Conservation (phyloP, 306 rosid species). For the Abrus precatorius region DNA sequence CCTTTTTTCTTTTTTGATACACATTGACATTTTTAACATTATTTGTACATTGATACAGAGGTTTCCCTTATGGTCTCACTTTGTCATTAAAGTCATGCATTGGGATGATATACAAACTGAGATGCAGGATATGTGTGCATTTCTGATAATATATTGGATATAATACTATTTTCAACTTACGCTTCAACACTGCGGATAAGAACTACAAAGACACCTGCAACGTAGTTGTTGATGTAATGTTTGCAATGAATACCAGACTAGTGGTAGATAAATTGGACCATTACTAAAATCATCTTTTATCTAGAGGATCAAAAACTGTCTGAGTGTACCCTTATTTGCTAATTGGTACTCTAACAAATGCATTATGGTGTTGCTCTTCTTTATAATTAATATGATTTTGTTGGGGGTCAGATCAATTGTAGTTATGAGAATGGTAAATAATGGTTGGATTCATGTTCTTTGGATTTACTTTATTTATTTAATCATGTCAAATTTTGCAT, state of each 20-base stretch:
- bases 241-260: slow-evolving; percentile 6
- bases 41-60: neutral
- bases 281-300: slow-evolving; percentile 6
- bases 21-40: neutral
- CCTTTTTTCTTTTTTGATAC: neutral
- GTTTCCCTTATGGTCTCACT: slow-evolving; percentile 1
- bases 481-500: neutral
- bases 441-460: slow-evolving; percentile 29
- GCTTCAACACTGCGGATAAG: neutral
- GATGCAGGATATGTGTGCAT: neutral
- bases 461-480: neutral
- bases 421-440: neutral
- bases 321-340: neutral
- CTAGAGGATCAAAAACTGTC: slow-evolving; percentile 5
- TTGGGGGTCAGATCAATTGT: slow-evolving; percentile 15
- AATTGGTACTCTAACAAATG: neutral
- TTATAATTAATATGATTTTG: slow-evolving; percentile 17
- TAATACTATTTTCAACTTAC: slow-evolving; percentile 8
- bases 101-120: neutral
- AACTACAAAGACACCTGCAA: neutral
- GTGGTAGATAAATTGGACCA: neutral
- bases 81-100: slow-evolving; percentile 1
- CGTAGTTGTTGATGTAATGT: neutral
- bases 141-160: neutral
- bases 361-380: slow-evolving; percentile 6